Percentiles rank a stretch among this genome's conserved stretches.
Evolutionary conservation across 352 stramenopile genomes (phyloP).

Genomic region (Blastocystis hominis): DNA sequence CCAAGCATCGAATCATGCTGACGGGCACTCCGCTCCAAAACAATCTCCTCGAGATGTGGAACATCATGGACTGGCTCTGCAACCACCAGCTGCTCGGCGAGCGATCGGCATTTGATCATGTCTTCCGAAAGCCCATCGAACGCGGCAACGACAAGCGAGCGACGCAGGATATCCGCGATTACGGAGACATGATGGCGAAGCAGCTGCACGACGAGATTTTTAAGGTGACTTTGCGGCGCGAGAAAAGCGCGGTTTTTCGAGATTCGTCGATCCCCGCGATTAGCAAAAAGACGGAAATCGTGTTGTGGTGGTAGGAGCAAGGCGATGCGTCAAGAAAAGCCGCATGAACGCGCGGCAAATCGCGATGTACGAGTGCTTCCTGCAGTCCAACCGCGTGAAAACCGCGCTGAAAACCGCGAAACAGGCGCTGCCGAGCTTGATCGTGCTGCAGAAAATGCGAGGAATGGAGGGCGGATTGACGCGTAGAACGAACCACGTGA

Average conservation of each 20-base stretch:
- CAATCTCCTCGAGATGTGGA: constrained; percentile 65
- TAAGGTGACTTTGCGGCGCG: not conserved
- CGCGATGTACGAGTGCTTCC: constrained; percentile 1
- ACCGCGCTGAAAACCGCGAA: not conserved
- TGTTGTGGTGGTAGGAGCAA: constrained; percentile 10
- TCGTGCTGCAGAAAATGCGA: constrained; percentile 21
- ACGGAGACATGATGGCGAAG: not conserved
- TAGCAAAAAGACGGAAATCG: constrained; percentile 54
- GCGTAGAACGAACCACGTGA: constrained; percentile 29
- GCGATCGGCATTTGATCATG: constrained; percentile 32
- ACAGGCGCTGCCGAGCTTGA: not conserved
- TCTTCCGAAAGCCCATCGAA: constrained; percentile 47
- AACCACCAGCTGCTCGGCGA: constrained; percentile 40
- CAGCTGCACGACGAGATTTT: not conserved
- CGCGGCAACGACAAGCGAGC: constrained; percentile 10
- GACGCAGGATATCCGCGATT: not conserved
- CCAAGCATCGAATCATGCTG: constrained; percentile 65
- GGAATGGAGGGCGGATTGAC: not conserved
- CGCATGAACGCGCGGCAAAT: constrained; percentile 9
- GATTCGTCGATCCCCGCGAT: not conserved
- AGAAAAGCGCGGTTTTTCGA: not conserved
- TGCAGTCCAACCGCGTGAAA: not conserved
- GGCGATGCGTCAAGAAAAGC: not conserved
- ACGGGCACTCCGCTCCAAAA: constrained; percentile 69
- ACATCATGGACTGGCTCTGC: constrained; percentile 55